Conservation (phyloP, 257 asterid genomes). For the Solanum lycopersicoides region DNA sequence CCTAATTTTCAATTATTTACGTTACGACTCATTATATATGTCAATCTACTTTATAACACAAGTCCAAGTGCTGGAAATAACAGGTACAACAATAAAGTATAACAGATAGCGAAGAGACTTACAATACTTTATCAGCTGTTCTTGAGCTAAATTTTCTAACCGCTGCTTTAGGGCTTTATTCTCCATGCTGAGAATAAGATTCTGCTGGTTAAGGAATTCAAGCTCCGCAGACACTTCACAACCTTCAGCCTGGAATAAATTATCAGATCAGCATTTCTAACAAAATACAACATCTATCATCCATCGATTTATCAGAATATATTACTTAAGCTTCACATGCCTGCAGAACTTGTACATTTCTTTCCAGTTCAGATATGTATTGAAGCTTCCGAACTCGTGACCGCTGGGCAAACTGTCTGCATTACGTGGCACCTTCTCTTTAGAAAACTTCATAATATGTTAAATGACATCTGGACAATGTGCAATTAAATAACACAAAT, state of each 20-base stretch:
- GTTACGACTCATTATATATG: background rate
- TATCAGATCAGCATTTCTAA: slow-evolving; percentile 5
- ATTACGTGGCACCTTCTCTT: slow-evolving; percentile 1
- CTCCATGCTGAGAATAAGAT: slow-evolving; percentile 85
- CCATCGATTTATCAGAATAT: background rate
- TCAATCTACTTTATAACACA: background rate
- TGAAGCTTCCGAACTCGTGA: slow-evolving; percentile 96
- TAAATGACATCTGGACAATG: background rate
- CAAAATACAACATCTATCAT: background rate
- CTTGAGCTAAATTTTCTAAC: slow-evolving; percentile 72
- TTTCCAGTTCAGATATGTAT: slow-evolving; percentile 88
- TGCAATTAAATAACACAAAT: background rate
- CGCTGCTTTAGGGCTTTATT: slow-evolving; percentile 90
- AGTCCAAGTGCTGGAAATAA: background rate
- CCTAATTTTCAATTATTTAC: background rate
- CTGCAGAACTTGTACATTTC: slow-evolving; percentile 88
- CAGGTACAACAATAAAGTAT: background rate
- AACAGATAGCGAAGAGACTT: slow-evolving; percentile 19
- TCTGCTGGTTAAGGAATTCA: slow-evolving; percentile 80
- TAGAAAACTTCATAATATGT: background rate
- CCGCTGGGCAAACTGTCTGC: slow-evolving; percentile 97
- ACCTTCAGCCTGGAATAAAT: slow-evolving; percentile 63
- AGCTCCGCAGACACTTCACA: slow-evolving; percentile 83
- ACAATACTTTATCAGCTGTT: slow-evolving; percentile 77
- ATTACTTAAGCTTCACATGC: slow-evolving; percentile 24